A percentile compares a stretch with the other conserved stretches of the same genome.
Conservation (phyloP, 305 asterid species). For the Fraxinus sp. region DNA sequence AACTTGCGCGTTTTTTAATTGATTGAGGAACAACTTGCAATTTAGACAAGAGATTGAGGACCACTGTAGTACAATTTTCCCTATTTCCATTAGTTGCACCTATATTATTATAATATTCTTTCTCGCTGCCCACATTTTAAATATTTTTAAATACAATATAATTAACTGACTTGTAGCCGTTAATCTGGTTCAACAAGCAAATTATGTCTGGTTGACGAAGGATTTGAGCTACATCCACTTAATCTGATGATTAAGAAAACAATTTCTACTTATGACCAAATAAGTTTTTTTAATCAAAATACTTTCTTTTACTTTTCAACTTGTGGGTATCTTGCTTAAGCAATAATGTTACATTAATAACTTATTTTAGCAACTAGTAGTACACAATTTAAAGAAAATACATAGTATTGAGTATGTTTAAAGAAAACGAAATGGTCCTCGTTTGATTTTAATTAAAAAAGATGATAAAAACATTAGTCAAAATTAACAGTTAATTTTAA, state of each 20-base stretch:
- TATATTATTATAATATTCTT: background rate
- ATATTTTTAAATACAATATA: background rate
- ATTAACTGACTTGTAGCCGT: background rate
- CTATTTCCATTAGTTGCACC: background rate
- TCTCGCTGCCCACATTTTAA: background rate
- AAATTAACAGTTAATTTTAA: background rate
- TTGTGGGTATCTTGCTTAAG: background rate
- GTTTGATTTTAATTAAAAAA: background rate
- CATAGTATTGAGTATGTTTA: no score
- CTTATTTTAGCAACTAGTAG: no score
- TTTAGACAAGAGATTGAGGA: background rate
- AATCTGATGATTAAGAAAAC: background rate
- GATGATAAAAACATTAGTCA: no score
- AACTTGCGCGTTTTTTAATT: background rate
- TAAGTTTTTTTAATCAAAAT: background rate
- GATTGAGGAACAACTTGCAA: background rate
- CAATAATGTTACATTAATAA: background rate
- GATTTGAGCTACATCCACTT: background rate
- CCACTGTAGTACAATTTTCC: background rate
- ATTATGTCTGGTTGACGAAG: background rate
- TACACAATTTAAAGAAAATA: no score
- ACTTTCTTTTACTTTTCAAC: background rate
- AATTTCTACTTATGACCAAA: background rate
- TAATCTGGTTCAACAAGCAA: background rate
- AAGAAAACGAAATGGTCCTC: background rate